Conservation (phyloP, 2,329 filamentous ascomycete species). For the Nakataea oryzae region DNA sequence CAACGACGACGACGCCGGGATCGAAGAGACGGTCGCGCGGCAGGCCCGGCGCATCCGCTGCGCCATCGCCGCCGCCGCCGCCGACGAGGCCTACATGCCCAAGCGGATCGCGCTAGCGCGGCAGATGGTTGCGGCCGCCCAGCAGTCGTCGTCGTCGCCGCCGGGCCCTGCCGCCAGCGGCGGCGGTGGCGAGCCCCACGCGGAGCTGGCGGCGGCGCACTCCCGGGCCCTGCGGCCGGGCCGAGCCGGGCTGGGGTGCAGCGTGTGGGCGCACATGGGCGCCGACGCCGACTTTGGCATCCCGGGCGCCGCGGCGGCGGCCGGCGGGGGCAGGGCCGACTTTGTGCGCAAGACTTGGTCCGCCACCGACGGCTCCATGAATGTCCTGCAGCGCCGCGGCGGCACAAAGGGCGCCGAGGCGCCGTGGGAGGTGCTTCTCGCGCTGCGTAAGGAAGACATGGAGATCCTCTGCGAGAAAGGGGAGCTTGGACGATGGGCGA, state of each 20-base stretch:
- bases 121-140: neutral
- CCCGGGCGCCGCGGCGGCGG: too few species aligned
- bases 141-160: too few species aligned
- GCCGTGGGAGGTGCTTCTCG: neutral
- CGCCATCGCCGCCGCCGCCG: neutral
- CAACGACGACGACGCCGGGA: neutral
- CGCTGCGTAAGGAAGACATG: neutral
- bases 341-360: neutral
- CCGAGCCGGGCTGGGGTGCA: neutral
- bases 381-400: neutral
- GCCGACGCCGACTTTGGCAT: neutral
- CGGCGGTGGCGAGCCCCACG: neutral
- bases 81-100: neutral
- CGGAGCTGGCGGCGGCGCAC: neutral
- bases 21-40: neutral
- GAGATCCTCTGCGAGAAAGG: neutral
- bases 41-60: neutral
- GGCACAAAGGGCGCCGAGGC: neutral
- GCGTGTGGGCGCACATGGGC: neutral
- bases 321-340: neutral
- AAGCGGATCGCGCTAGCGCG: neutral
- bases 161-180: too few species aligned
- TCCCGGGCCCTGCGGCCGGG: neutral
- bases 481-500: neutral
- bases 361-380: neutral